Evolutionary conservation across 2,329 filamentous ascomycete species (phyloP).

Genomic region (Xylaria sp.): DNA sequence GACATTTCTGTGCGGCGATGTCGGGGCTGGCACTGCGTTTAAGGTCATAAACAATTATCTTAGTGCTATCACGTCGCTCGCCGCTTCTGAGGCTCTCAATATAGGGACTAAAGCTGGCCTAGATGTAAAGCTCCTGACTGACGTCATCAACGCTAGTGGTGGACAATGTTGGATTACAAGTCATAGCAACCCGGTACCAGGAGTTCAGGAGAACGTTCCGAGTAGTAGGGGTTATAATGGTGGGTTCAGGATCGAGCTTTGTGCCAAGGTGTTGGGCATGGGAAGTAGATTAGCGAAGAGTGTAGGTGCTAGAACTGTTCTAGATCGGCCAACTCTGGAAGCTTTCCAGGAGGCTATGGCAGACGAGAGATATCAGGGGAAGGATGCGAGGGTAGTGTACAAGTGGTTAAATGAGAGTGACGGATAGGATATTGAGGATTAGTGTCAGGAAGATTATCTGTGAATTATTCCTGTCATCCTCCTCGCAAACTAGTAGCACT

Average conservation of each 20-base stretch:
- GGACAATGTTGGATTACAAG: slow-evolving; percentile 56
- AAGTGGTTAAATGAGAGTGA: slow-evolving; percentile 47
- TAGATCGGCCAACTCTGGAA: slow-evolving; percentile 43
- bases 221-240: slow-evolving; percentile 47
- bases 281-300: slow-evolving; percentile 43
- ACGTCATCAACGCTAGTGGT: slow-evolving; percentile 76
- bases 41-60: slow-evolving; percentile 82
- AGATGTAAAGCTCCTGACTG: slow-evolving; percentile 61
- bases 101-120: slow-evolving; percentile 53
- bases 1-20: slow-evolving; percentile 71
- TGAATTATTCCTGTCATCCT: not conserved
- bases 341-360: slow-evolving; percentile 46
- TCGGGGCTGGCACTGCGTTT: slow-evolving; percentile 72
- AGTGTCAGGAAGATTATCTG: too few species aligned
- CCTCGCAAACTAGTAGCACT: not conserved
- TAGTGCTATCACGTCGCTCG: slow-evolving; percentile 73
- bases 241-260: slow-evolving; percentile 49
- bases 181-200: slow-evolving; percentile 49
- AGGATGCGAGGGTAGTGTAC: slow-evolving; percentile 49
- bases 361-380: slow-evolving; percentile 46
- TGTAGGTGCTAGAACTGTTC: slow-evolving; percentile 46
- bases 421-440: not conserved
- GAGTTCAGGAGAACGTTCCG: slow-evolving; percentile 46
- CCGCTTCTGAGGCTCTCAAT: slow-evolving; percentile 52
- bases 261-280: slow-evolving; percentile 48